Evolutionary conservation across 139 green algal species (phyloP).

Genomic region (Coelastrella sp.): DNA sequence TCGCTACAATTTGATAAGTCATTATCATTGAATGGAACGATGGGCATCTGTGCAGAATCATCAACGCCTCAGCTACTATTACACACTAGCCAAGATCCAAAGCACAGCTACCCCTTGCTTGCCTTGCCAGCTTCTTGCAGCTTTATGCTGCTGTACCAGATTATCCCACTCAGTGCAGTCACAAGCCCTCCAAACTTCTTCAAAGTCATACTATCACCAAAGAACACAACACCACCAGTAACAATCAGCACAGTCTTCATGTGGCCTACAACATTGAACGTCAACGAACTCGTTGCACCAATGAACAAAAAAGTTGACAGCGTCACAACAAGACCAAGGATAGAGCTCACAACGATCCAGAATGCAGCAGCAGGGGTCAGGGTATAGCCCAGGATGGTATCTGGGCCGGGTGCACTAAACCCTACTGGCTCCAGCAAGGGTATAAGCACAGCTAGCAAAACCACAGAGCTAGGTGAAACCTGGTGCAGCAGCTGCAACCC

Average conservation of each 20-base stretch:
- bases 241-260: constrained; percentile 91
- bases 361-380: constrained; percentile 63
- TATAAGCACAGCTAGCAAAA: constrained; percentile 76
- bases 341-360: constrained; percentile 78
- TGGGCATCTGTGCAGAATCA: too few species aligned
- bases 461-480: constrained; percentile 80
- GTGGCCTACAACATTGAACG: constrained; percentile 90
- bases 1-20: too few species aligned
- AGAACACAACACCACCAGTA: constrained; percentile 83
- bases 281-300: constrained; percentile 73
- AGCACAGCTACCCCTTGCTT: too few species aligned
- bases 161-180: constrained; percentile 85
- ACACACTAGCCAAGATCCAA: too few species aligned
- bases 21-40: too few species aligned
- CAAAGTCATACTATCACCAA: constrained; percentile 82
- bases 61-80: too few species aligned
- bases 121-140: too few species aligned
- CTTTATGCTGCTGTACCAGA: too few species aligned
- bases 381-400: neutral
- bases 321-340: constrained; percentile 89
- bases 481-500: constrained; percentile 88
- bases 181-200: constrained; percentile 83
- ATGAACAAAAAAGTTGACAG: constrained; percentile 89
- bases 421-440: constrained; percentile 64
- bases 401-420: neutral